Conservation (phyloP, 768 basidiomycete genomes). For the Mycena polygramma region DNA sequence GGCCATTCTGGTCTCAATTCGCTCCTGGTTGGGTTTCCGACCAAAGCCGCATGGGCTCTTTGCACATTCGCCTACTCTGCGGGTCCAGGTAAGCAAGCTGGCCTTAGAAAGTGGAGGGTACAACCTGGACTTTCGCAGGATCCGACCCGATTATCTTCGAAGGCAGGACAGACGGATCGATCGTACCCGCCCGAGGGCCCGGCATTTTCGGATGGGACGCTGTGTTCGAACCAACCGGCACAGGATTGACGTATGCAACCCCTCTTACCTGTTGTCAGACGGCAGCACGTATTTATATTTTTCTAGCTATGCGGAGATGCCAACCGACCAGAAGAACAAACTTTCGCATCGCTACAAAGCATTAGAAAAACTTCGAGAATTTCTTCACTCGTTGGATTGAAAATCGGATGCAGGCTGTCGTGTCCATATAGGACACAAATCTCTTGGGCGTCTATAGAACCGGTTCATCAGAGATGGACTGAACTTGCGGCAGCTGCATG, state of each 20-base stretch:
- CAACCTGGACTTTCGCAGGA: conserved; percentile 44
- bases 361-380: conserved; percentile 72
- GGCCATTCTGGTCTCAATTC: conserved; percentile 94
- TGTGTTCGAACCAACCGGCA: conserved; percentile 82
- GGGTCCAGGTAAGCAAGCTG: conserved; percentile 68
- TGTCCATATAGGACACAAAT: background rate
- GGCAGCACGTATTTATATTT: conserved; percentile 16
- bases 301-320: conserved; percentile 83
- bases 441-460: background rate
- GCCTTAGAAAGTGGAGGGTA: background rate
- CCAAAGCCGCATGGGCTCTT: conserved; percentile 86
- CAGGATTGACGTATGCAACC: conserved; percentile 77
- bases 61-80: conserved; percentile 97
- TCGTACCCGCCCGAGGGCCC: conserved; percentile 88
- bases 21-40: conserved; percentile 81
- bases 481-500: no score
- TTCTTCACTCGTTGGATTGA: conserved; percentile 52
- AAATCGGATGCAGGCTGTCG: background rate
- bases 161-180: conserved; percentile 89
- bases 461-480: conserved; percentile 2
- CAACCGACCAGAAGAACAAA: conserved; percentile 73
- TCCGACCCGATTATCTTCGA: conserved; percentile 82
- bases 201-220: conserved; percentile 93
- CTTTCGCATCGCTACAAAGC: conserved; percentile 83
- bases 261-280: conserved; percentile 2